Evolutionary conservation across 352 stramenopile species (phyloP).

Genomic region (Phytopythium aichiense): DNA sequence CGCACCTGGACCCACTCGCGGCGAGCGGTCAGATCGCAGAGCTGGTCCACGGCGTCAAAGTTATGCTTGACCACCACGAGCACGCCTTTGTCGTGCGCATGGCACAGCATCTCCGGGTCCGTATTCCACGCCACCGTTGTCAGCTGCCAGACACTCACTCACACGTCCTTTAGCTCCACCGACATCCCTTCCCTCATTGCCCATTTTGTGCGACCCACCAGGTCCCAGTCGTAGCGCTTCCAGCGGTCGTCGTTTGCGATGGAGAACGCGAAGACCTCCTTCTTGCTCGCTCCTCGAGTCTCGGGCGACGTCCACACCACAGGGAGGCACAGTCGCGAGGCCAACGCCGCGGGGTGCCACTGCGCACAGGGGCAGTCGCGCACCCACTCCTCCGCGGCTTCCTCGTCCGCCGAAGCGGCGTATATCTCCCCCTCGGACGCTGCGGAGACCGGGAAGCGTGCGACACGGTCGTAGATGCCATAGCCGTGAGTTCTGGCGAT

Average conservation of each 20-base stretch:
- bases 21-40: conserved; percentile 50
- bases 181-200: neutral
- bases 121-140: conserved; percentile 84
- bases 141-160: conserved; percentile 18
- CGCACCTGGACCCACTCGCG: conserved; percentile 53
- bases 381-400: conserved; percentile 21
- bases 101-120: conserved; percentile 76
- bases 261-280: conserved; percentile 81
- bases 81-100: conserved; percentile 71
- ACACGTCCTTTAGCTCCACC: neutral
- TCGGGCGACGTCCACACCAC: conserved; percentile 17
- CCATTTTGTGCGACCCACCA: conserved; percentile 13
- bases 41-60: conserved; percentile 57
- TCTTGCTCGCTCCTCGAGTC: neutral
- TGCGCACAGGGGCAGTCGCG: conserved; percentile 41
- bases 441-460: neutral
- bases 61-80: conserved; percentile 82
- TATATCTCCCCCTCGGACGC: conserved; percentile 8
- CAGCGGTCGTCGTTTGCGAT: conserved; percentile 52
- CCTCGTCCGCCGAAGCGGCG: conserved; percentile 23
- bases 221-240: conserved; percentile 78
- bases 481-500: neutral
- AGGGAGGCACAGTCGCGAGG: conserved; percentile 48
- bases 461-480: conserved; percentile 14
- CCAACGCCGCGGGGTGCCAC: conserved; percentile 3